phyloP scores from a whole-genome alignment of 1,284 basidiomycete species.

The Cerioporus squamosus region DNA sequence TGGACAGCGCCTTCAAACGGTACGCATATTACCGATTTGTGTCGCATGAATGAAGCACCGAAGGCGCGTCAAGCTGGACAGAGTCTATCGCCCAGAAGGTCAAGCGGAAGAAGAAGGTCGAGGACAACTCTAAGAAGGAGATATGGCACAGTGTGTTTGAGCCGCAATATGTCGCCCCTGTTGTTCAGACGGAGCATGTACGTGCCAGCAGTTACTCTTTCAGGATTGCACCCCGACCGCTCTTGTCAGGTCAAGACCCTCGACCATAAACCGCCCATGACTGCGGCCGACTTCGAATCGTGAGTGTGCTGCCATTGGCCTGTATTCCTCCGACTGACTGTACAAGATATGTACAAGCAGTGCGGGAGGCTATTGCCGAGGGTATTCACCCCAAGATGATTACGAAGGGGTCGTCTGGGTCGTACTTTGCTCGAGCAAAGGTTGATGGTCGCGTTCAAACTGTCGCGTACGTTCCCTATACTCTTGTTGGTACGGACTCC shows the following conservation, averaged over 20 bases:
- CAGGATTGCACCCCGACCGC: too few relatives aligned
- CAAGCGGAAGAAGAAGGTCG: conserved; percentile 76
- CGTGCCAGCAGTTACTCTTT: neutral
- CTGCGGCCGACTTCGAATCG: conserved; percentile 70
- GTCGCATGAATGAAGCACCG: neutral
- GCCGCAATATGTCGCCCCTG: conserved; percentile 41
- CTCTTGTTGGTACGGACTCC: neutral
- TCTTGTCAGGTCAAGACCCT: conserved; percentile 65
- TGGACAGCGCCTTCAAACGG: conserved; percentile 84
- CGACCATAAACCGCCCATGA: conserved; percentile 78
- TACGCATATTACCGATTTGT: conserved; percentile 29
- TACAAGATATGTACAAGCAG: conserved; percentile 63
- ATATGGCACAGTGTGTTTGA: conserved; percentile 84
- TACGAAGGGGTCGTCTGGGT: conserved; percentile 83
- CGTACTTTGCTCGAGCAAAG: conserved; percentile 84
- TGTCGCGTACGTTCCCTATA: conserved; percentile 62
- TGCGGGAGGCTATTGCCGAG: conserved; percentile 70
- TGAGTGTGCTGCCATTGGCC: conserved; percentile 41
- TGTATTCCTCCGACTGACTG: conserved; percentile 18
- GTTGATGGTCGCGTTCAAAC: conserved; percentile 73
- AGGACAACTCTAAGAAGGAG: conserved; percentile 65
- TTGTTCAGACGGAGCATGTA: conserved; percentile 29
- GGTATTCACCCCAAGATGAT: conserved; percentile 91
- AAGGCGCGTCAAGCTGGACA: conserved; percentile 66
- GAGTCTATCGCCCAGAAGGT: conserved; percentile 82